Base-by-base conservation (phyloP, 805 yeast genomes). In the Starmerella kuoi region DNA sequence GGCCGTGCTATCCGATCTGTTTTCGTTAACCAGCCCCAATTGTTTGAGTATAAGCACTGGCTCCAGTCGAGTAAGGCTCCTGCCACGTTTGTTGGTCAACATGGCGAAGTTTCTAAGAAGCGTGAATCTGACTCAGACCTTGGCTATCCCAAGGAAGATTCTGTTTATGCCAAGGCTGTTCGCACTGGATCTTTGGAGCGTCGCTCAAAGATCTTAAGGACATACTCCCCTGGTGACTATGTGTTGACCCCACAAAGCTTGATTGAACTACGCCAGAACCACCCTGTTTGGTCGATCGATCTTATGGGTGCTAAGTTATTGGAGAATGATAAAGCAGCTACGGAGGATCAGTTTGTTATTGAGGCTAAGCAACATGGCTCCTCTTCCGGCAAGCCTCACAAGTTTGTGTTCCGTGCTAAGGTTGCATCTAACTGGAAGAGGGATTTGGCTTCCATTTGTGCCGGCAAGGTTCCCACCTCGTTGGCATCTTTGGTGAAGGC, bases 341-440 rank as follows among this genome's bases (percentile, higher is more conserved):
- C 49, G 11, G 41, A 55, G 31, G 61, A 59, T 55, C 86, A 86
- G 63, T 91, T 88, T 61, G 82, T 86, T 9, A 65, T 88, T 47
- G 75, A 41, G 25, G 57, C 57, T 18, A 44, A 45, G 36, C 57
- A 54, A 50, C 49, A 42, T 39, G 52, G 52, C 23, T 47, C 56
- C 5, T 22, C 44, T 20, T 49, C 57, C 17, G 58, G 58, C 33
- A 49, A 84, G 55, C 83, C 85, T 33, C 96, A 87, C 63, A 86
- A 85, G 55, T 85, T 91, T 84, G 91, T 87, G n/a, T 87, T 88
- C 66, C 72, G 94, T 50, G 79, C 93, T n/a, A 91, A 82, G 55
- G 73, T 80, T 37, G 81, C 80, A 54, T 80, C 32, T 59, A 70
- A 68, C 31, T 88, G 98, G 98, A 83, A 73, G 61, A 73, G 73